phyloP scores from a whole-genome alignment of 495 filamentous ascomycete genomes.

The Talaromyces wortmannii region DNA sequence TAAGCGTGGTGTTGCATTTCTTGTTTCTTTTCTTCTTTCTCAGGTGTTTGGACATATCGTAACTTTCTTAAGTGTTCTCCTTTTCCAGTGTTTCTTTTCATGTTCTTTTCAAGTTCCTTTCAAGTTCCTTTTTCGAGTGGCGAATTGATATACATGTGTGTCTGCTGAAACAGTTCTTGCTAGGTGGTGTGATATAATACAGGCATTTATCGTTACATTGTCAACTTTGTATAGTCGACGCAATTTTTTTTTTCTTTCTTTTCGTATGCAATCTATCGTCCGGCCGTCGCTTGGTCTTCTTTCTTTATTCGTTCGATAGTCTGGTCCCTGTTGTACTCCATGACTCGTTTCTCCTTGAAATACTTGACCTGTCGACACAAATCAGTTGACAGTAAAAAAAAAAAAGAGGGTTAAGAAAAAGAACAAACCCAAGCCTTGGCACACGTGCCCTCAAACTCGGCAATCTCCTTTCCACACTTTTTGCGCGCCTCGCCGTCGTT shows the following conservation, averaged over 20 bases:
- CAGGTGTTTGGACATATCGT: conserved; percentile 12
- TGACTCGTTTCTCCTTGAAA: conserved; percentile 92
- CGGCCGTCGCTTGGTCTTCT: conserved; percentile 59
- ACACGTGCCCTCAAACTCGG: conserved; percentile 68
- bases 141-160: neutral
- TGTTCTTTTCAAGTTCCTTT: neutral
- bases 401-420: neutral
- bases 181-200: neutral
- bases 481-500: conserved; percentile 56
- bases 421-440: conserved; percentile 72
- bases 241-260: no score
- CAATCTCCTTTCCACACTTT: conserved; percentile 60
- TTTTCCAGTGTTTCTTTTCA: neutral
- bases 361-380: conserved; percentile 68
- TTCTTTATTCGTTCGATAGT: conserved; percentile 71
- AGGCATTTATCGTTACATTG: neutral
- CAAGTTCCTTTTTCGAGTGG: neutral
- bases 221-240: no score
- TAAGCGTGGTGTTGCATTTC: conserved; percentile 11
- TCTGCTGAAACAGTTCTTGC: no score
- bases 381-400: conserved; percentile 2
- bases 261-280: conserved; percentile 11
- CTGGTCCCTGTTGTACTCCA: conserved; percentile 78
- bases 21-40: conserved; percentile 10
- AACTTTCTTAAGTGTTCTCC: neutral